Evolutionary conservation across 2,329 filamentous ascomycete species (phyloP).

Genomic region (Phoma herbarum): DNA sequence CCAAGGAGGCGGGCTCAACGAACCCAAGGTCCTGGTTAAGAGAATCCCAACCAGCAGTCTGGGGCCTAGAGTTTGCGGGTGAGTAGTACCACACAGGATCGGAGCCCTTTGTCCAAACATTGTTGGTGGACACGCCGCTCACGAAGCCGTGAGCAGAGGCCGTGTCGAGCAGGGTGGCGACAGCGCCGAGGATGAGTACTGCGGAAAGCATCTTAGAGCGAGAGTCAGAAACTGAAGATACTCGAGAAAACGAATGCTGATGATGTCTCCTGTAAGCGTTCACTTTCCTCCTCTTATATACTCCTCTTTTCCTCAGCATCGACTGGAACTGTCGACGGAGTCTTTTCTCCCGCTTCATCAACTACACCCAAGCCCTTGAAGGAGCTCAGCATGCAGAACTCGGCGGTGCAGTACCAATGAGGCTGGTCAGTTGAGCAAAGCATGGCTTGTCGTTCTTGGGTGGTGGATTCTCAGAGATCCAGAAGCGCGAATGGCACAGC

Average conservation of each 20-base stretch:
- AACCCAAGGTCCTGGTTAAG: constrained; percentile 52
- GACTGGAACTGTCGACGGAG: not conserved
- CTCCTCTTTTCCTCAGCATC: not conserved
- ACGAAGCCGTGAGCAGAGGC: constrained; percentile 46
- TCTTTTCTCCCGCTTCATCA: constrained; percentile 5
- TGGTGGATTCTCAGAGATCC: not conserved
- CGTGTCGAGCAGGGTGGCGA: constrained; percentile 33
- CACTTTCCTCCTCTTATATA: constrained; percentile 12
- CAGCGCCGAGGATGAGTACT: constrained; percentile 29
- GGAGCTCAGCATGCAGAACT: constrained; percentile 1
- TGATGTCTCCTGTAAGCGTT: constrained; percentile 1
- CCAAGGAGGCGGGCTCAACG: constrained; percentile 42
- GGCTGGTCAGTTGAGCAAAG: constrained; percentile 10
- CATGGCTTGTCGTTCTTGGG: constrained; percentile 18
- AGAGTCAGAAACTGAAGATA: not conserved
- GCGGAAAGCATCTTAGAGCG: constrained; percentile 30
- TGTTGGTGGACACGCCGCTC: constrained; percentile 33
- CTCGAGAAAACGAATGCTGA: constrained; percentile 1
- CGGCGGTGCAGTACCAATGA: constrained; percentile 10
- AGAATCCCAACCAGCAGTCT: constrained; percentile 48
- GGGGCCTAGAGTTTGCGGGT: constrained; percentile 31
- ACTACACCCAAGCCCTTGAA: constrained; percentile 16
- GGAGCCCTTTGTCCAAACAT: constrained; percentile 38
- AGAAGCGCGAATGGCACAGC: constrained; percentile 9
- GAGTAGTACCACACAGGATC: constrained; percentile 48